Conservation (phyloP, 2,329 filamentous ascomycete species). For the Didymella sp. region DNA sequence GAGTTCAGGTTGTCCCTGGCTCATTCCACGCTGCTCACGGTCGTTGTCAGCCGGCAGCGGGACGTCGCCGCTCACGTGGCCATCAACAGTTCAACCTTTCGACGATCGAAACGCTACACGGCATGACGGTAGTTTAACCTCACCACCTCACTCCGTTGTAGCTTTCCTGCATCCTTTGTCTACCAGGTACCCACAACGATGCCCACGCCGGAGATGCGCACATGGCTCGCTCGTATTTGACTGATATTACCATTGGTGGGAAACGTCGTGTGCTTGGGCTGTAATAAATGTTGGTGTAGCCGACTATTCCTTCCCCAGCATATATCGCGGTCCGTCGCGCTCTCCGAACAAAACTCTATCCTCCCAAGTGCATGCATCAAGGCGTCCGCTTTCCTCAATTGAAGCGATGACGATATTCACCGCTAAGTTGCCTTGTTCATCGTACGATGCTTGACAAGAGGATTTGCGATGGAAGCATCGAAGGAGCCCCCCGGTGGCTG, state of each 20-base stretch:
- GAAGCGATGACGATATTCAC: slow-evolving; percentile 2
- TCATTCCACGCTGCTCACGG: slow-evolving; percentile 8
- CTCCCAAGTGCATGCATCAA: slow-evolving; percentile 7
- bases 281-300: slow-evolving; percentile 23
- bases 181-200: slow-evolving; percentile 13
- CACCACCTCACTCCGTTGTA: slow-evolving; percentile 24
- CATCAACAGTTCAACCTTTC: slow-evolving; percentile 17
- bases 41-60: slow-evolving; percentile 23
- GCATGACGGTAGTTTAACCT: slow-evolving; percentile 32
- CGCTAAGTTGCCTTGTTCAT: slow-evolving; percentile 5
- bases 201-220: slow-evolving; percentile 28
- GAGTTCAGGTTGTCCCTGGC: slow-evolving; percentile 7
- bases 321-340: slow-evolving; percentile 34
- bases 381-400: not conserved
- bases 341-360: slow-evolving; percentile 19
- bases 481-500: slow-evolving; percentile 8
- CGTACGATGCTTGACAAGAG: slow-evolving; percentile 13
- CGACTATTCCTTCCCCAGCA: slow-evolving; percentile 21
- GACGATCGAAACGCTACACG: slow-evolving; percentile 35
- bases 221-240: slow-evolving; percentile 22
- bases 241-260: slow-evolving; percentile 6
- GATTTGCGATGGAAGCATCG: not conserved
- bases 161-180: not conserved
- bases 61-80: slow-evolving; percentile 11
- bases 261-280: slow-evolving; percentile 20